Evolutionary conservation across 495 filamentous ascomycete genomes (phyloP), one percentile per base, ranked within the genome.

Genomic region (Penicillium malachiteum): DNA sequence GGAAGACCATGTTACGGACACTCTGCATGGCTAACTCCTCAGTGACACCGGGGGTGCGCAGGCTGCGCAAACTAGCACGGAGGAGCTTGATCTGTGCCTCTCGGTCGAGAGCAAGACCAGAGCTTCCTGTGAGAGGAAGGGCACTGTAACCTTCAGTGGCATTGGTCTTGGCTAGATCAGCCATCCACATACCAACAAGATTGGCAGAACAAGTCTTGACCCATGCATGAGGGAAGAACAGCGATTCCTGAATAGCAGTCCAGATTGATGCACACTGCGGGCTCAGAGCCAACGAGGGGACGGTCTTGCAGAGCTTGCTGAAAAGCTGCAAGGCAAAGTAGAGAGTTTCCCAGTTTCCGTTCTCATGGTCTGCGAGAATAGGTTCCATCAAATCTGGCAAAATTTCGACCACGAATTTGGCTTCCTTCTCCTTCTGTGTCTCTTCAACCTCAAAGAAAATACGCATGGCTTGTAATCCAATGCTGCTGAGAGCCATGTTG

Each of bases 361-460:
- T 73, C 16, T 77, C 77, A 5, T 75, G 60, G 4, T 72, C 72
- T 37, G 78, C 70, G 11, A 80, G 56, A 39, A 78, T 73, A 7
- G 80, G 53, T 67, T 76, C 50, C 74, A 76, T 66, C 84, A 71
- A 81, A 56, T 74, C 57, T 5, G 74, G 70, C 12, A 89, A 65
- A 58, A 71, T 62, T 10, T 68, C 55, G 12, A 66, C 55, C 16
- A 81, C 66, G 34, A 71, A 81, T 0, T 73, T 69, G 16, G 82
- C 60, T 60, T 91, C 82, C 60, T 87, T 88, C 41, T 81, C 81
- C 54, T 84, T 84, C 52, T 81, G 81, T 5, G 75, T 75, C 42
- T 80, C 82, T 26, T 83, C 78, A 2, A 78, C 80, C 47, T 96
- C 90, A 57, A 95, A 88, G 70, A 89, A 96, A 7, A 96, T 81